phyloP scores from a whole-genome alignment of 1,139 yeast species.

The Meyerozyma athensensis region DNA sequence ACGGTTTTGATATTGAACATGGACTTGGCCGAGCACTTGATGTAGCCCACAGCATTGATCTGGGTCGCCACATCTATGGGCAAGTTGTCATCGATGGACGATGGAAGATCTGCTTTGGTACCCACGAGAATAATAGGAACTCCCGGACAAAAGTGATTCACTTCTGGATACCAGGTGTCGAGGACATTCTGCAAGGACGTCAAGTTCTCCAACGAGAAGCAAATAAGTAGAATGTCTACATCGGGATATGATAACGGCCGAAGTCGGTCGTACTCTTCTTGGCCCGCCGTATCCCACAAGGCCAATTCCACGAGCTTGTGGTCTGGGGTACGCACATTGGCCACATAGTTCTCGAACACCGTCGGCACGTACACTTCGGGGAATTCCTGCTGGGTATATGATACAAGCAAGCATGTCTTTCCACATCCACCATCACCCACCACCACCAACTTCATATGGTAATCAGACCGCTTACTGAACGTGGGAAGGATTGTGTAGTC shows the following conservation, averaged over 20 bases:
- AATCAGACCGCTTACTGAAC: slow-evolving; percentile 28
- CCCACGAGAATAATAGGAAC: slow-evolving; percentile 77
- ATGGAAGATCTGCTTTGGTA: slow-evolving; percentile 63
- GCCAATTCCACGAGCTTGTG: slow-evolving; percentile 60
- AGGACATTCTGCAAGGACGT: slow-evolving; percentile 67
- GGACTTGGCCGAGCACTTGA: slow-evolving; percentile 74
- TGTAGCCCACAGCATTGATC: slow-evolving; percentile 71
- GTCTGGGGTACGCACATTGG: slow-evolving; percentile 54
- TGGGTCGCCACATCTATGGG: slow-evolving; percentile 56
- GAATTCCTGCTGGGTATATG: slow-evolving; percentile 75
- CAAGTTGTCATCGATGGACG: slow-evolving; percentile 41
- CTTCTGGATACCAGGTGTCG: slow-evolving; percentile 87
- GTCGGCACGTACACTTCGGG: slow-evolving; percentile 85
- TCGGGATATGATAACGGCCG: slow-evolving; percentile 84
- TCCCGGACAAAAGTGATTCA: slow-evolving; percentile 75
- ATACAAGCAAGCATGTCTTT: slow-evolving; percentile 77
- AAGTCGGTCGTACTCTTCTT: slow-evolving; percentile 82
- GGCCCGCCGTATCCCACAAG: slow-evolving; percentile 94
- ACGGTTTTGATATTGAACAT: slow-evolving; percentile 64
- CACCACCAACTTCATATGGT: slow-evolving; percentile 65
- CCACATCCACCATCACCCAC: slow-evolving; percentile 98
- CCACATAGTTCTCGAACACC: slow-evolving; percentile 79
- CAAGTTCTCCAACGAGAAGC: slow-evolving; percentile 66
- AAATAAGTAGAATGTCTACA: slow-evolving; percentile 67
- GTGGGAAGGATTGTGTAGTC: slow-evolving; percentile 28